Conservation (phyloP, 495 filamentous ascomycete species). For the Penicillium coffeae region DNA sequence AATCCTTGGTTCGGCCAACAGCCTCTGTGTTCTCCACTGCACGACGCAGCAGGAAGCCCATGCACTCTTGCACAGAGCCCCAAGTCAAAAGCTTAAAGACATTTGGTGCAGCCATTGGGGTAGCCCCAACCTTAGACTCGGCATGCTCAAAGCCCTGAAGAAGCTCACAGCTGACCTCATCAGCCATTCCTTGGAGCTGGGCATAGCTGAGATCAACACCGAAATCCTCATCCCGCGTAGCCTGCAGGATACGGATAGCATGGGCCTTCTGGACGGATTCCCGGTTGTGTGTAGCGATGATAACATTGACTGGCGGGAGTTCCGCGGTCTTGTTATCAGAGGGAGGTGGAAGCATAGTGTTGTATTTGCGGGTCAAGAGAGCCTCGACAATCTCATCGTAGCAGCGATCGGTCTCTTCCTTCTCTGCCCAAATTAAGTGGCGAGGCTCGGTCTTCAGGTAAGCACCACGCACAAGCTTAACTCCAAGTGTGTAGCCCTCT, state of each 20-base stretch:
- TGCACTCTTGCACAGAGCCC: conserved; percentile 87
- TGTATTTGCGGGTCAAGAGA: conserved; percentile 54
- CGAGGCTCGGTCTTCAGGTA: conserved; percentile 81
- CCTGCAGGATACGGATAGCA: conserved; percentile 51
- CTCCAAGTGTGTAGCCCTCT: conserved; percentile 74
- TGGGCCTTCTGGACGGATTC: conserved; percentile 72
- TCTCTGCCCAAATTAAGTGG: conserved; percentile 71
- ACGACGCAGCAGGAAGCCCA: conserved; percentile 83
- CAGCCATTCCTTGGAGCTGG: conserved; percentile 95
- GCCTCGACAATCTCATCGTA: conserved; percentile 61
- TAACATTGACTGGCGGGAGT: conserved; percentile 64
- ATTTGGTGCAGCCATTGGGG: conserved; percentile 45
- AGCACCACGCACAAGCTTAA: conserved; percentile 90
- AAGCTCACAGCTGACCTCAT: conserved; percentile 84
- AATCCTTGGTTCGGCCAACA: conserved; percentile 70
- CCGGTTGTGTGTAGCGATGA: conserved; percentile 92
- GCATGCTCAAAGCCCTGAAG: conserved; percentile 51
- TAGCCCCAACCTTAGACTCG: conserved; percentile 15
- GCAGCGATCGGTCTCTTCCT: conserved; percentile 71
- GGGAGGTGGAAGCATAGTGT: conserved; percentile 43
- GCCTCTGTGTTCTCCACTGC: conserved; percentile 93
- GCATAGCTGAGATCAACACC: conserved; percentile 72
- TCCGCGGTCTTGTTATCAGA: conserved; percentile 23
- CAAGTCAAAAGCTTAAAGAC: conserved; percentile 90
- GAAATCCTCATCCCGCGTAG: conserved; percentile 33